Evolutionary conservation across 2,329 filamentous ascomycete genomes (phyloP), one percentile per base, ranked within the genome.

Genomic region (Emericellopsis cladophorae): DNA sequence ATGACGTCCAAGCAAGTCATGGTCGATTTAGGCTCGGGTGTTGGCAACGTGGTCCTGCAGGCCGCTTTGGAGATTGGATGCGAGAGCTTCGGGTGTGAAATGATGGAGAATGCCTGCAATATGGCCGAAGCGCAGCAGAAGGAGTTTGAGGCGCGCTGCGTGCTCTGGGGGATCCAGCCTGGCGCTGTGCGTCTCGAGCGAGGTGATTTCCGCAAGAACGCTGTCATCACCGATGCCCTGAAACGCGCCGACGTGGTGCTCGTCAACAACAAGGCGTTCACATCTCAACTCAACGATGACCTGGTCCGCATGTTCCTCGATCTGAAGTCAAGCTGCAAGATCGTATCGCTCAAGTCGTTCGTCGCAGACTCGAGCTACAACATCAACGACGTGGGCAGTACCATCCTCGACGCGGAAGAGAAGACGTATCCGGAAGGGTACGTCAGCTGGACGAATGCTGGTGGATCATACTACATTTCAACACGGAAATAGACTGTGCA

Each of bases 191-290:
- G 79, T 45, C 76, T 98, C 7, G 76, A 90, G 46, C 70, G 80
- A 35, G 92, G 87, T 44, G 85, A 95, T 56, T 95, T 98, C 54
- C 76, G 88, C 9, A 76, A 79, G 48, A 84, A 83, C 49, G 58
- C 72, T 14, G 69, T 70, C 43, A 86, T 95, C 38, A 71, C 80
- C 44, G 72, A 78, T 21, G 80, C 81, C 7, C 70, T 98, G 39
- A 81, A 83, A 58, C 77, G 81, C 41, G 90, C 92, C 2, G 92
- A 98, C 56, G 89, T 96, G n/a, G 77, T 98, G 15, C 74, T 98
- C 22, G 90, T 96, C 52, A 98, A 98, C 67, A 98, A 98, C 63
- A 89, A 96, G 62, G 92, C 88, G 3, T 98, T 98, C 61, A 89
- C 82, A 6, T 81, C 89, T 12, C 73, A 81, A 50, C 74, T 95